These are phyloP conservation scores for Phylloporus scabripes DNA, from an alignment of 768 basidiomycete species.

Conservation along the genomic window DNA sequence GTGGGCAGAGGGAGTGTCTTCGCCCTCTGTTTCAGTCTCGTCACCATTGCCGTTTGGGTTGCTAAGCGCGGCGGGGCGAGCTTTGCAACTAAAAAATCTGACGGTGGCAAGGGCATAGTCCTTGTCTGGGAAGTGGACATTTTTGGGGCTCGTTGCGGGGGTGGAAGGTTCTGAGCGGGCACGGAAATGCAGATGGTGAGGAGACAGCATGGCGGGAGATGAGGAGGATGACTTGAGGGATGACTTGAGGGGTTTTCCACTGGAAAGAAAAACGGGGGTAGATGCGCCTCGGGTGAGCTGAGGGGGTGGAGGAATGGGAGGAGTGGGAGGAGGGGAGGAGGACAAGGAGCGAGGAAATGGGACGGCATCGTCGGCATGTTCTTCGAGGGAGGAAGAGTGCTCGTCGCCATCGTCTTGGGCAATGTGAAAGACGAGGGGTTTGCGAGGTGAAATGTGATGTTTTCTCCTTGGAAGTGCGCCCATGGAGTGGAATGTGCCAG, in stretches of 20 bases:
- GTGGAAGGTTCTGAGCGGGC: slow-evolving; percentile 60
- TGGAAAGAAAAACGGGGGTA: slow-evolving; percentile 49
- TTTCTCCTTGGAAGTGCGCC: slow-evolving; percentile 41
- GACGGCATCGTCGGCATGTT: slow-evolving; percentile 24
- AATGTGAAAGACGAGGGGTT: slow-evolving; percentile 17
- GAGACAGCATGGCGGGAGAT: slow-evolving; percentile 8
- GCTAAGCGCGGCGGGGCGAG: slow-evolving; percentile 57
- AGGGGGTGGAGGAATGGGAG: neutral
- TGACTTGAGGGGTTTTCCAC: slow-evolving; percentile 83
- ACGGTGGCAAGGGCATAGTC: slow-evolving; percentile 58
- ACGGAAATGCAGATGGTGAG: slow-evolving; percentile 22
- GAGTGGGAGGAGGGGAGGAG: neutral
- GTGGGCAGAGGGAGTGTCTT: slow-evolving; percentile 8
- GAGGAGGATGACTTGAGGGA: slow-evolving; percentile 59
- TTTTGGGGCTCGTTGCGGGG: slow-evolving; percentile 55
- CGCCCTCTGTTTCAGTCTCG: slow-evolving; percentile 43
- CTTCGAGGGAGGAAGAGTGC: slow-evolving; percentile 11
- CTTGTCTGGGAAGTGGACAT: slow-evolving; percentile 81
- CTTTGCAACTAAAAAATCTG: slow-evolving; percentile 58
- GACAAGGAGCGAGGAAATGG: slow-evolving; percentile 39
- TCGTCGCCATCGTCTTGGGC: slow-evolving; percentile 24
- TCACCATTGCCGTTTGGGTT: slow-evolving; percentile 22
- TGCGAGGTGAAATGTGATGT: slow-evolving; percentile 6
- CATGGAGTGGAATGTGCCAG: slow-evolving; percentile 47
- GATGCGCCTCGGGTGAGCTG: slow-evolving; percentile 32